Base-by-base conservation (phyloP, 805 yeast species). In the Myxozyma mucilagina region DNA sequence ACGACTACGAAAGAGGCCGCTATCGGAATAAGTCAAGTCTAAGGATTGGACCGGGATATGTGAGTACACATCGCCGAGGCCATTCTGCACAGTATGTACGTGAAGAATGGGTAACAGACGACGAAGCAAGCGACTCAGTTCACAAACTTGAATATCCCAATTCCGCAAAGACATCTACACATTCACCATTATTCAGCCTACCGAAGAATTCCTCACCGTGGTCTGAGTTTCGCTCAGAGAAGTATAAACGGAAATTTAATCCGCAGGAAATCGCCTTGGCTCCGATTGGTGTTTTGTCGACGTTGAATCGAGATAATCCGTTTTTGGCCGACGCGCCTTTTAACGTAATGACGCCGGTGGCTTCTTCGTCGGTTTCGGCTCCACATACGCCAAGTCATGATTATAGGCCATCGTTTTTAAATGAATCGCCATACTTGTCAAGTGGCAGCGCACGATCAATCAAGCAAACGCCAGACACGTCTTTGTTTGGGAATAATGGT, bases 61-160 rank as follows among this genome's bases (percentile, higher is more conserved):
- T 41, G 3, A 41, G 45, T 41, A 11, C 39, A 1, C 38, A 41
- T 16, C 42, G 35, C 3, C 24, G 32, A 5, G 53, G 43, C 1
- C 18, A 13, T 14, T 14, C 38, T 9, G n/a, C 32, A 11, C 54
- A 38, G 24, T 9, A 39, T 38, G 29, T 10, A 3, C 38, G 47
- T 1, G 54, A 38, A 38, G 54, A 50, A 20, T 50, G 54, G 54
- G 18, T 50, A n/a, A 50, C 54, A 10, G 54, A 50, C 9, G 54
- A 50, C 16, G 54, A 50, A 50, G 36, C 47, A 1, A 39, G 38
- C 14, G 54, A 50, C 13, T 39, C 54, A 24, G 45, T 29, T 4
- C 45, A 50, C 6, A 36, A 39, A 7, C 8, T 16, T 9, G 38
- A 49, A 0, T 14, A 32, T 4, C 3, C 38, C 1, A 43, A 49